phyloP scores from a whole-genome alignment of 257 asterid genomes.

The Salvia hispanica region DNA sequence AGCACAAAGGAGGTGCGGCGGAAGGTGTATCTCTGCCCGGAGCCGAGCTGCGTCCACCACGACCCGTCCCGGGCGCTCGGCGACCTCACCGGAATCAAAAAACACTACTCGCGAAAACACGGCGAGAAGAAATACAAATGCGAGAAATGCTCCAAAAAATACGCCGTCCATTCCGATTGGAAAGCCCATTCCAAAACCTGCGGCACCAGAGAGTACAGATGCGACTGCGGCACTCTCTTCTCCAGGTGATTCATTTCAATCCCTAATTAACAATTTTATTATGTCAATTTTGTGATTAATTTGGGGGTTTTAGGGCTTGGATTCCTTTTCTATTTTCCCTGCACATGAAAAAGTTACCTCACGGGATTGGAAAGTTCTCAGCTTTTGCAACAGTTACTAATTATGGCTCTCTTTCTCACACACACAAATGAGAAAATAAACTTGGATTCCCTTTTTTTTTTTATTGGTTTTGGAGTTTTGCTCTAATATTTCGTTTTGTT shows the following conservation, averaged over 20 bases:
- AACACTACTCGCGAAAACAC: constrained; percentile 71
- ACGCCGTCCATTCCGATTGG: constrained; percentile 87
- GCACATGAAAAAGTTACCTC: constrained; percentile 11
- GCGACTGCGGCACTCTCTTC: constrained; percentile 84
- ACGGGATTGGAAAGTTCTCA: constrained; percentile 2
- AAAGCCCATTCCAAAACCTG: constrained; percentile 78
- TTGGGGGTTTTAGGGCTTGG: constrained; percentile 21
- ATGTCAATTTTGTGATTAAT: too few species aligned
- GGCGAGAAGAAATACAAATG: constrained; percentile 82
- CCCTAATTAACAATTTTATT: too few species aligned
- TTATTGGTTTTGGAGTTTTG: constrained; percentile 21
- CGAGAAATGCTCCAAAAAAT: constrained; percentile 78
- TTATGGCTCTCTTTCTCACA: background rate
- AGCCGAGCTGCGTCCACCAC: constrained; percentile 77
- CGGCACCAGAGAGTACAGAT: constrained; percentile 72
- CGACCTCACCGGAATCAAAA: constrained; percentile 83
- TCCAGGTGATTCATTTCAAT: constrained; percentile 47
- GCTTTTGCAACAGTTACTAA: constrained; percentile 22
- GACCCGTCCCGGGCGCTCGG: constrained; percentile 80
- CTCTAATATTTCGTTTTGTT: constrained; percentile 40
- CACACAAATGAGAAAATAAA: background rate
- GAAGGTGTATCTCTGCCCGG: constrained; percentile 82
- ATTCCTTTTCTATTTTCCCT: constrained; percentile 16
- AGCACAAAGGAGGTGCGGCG: constrained; percentile 56
- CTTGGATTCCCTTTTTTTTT: constrained; percentile 16